These are phyloP conservation scores for Trichosporon ovoides DNA, from an alignment of 1,284 basidiomycete genomes.

Conservation along the genomic window DNA sequence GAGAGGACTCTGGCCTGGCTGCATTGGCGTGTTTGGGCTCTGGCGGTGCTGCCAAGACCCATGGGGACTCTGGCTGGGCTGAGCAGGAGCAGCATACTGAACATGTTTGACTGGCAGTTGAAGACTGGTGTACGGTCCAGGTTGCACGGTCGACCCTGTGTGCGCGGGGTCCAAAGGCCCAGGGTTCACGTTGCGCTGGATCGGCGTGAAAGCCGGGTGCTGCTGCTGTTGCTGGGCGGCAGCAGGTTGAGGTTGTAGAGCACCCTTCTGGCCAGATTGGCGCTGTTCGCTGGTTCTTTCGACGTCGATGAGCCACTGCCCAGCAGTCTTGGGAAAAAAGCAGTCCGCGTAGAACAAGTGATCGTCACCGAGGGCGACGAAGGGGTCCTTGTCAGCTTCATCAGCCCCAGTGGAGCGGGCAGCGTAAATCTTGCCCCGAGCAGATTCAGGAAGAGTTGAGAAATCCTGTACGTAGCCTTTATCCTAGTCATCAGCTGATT, in stretches of 20 bases:
- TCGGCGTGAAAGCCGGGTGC: background rate
- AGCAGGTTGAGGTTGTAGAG: background rate
- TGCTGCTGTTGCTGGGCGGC: background rate
- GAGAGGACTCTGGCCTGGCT: background rate
- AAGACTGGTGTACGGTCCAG: background rate
- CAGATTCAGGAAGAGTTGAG: background rate
- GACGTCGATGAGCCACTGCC: conserved; percentile 7
- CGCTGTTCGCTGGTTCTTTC: background rate
- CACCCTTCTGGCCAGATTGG: background rate
- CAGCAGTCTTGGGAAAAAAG: conserved; percentile 15
- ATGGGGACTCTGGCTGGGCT: background rate
- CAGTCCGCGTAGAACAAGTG: conserved; percentile 17
- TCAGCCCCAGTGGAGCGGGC: conserved; percentile 17
- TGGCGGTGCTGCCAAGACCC: background rate
- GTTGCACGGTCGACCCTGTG: background rate
- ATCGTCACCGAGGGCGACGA: conserved; percentile 21
- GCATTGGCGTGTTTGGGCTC: no score
- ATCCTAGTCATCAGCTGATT: conserved; percentile 3
- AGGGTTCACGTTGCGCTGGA: background rate
- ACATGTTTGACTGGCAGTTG: background rate
- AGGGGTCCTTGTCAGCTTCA: conserved; percentile 21
- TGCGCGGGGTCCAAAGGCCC: background rate
- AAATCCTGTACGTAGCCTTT: conserved; percentile 11
- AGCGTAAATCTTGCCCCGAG: conserved; percentile 15
- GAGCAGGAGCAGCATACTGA: background rate